Percentiles rank a stretch among this genome's conserved stretches.
Evolutionary conservation across 257 asterid genomes (phyloP).

Genomic region (Solanum bulbocastanum): DNA sequence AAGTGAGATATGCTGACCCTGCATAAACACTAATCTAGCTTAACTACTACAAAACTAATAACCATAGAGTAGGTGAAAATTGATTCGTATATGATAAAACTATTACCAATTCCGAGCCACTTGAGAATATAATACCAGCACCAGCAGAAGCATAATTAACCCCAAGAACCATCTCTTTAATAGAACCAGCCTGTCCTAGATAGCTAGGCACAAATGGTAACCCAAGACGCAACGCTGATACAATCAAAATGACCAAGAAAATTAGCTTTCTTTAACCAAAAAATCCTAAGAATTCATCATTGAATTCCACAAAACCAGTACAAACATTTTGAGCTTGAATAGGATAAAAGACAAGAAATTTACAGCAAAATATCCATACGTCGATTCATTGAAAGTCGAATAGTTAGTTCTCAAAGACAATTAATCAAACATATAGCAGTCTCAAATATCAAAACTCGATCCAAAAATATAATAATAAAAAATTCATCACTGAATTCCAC

Average conservation of each 20-base stretch:
- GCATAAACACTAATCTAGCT: neutral
- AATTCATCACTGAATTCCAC: neutral
- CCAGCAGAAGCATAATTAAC: slow-evolving; percentile 96
- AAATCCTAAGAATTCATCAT: neutral
- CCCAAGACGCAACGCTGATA: slow-evolving; percentile 64
- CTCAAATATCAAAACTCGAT: neutral
- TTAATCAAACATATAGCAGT: neutral
- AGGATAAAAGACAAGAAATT: neutral
- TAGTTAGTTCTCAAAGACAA: neutral
- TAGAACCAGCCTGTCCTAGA: slow-evolving; percentile 54
- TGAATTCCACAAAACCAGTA: neutral
- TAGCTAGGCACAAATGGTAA: slow-evolving; percentile 87
- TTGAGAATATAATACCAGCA: slow-evolving; percentile 82
- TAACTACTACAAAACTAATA: neutral
- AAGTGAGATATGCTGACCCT: slow-evolving; percentile 94
- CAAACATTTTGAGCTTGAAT: neutral
- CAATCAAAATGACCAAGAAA: slow-evolving; percentile 2
- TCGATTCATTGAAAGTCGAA: neutral
- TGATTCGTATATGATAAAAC: neutral
- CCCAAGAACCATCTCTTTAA: slow-evolving; percentile 57
- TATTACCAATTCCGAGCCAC: slow-evolving; percentile 89
- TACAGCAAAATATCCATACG: neutral
- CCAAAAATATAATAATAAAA: neutral
- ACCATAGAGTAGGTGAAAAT: neutral
- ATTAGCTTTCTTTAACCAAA: neutral